A percentile compares a stretch with the other conserved stretches of the same genome.
phyloP scores from a whole-genome alignment of 768 basidiomycete species.

The Agaricus subrufescens region DNA sequence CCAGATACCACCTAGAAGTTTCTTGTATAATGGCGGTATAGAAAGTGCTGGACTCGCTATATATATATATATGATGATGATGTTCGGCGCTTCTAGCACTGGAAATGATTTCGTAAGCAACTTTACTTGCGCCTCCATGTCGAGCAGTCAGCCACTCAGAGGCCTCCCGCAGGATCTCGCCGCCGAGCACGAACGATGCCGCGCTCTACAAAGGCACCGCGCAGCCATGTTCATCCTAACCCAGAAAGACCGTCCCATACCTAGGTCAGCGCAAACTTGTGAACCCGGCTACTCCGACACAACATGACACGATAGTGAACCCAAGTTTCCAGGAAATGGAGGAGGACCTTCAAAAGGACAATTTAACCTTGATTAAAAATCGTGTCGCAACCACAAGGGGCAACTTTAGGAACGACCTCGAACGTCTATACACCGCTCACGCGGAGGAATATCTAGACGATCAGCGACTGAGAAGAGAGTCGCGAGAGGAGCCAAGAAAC shows the following conservation, averaged over 20 bases:
- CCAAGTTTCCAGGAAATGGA: constrained; percentile 7
- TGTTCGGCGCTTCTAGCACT: no score
- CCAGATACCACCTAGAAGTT: no score
- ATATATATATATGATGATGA: no score
- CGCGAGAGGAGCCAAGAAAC: background rate
- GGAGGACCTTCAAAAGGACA: constrained; percentile 4
- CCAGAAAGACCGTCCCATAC: constrained; percentile 16
- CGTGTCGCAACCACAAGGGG: background rate
- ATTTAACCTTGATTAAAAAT: background rate
- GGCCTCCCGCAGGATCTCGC: background rate
- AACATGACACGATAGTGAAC: background rate
- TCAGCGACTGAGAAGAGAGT: constrained; percentile 3
- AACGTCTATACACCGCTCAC: constrained; percentile 1
- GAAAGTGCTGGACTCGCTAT: no score
- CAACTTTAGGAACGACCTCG: background rate
- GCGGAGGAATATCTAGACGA: constrained; percentile 8
- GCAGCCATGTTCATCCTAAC: constrained; percentile 16
- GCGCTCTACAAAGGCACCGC: constrained; percentile 12
- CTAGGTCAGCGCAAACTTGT: constrained; percentile 7
- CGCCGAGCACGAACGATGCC: background rate
- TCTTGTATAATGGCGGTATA: no score
- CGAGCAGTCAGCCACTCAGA: no score
- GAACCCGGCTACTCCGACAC: no score
- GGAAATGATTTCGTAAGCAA: no score
- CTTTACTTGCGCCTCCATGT: no score